These are phyloP conservation scores for Pleurotus eryngii DNA, from an alignment of 768 basidiomycete genomes.

Conservation along the genomic window DNA sequence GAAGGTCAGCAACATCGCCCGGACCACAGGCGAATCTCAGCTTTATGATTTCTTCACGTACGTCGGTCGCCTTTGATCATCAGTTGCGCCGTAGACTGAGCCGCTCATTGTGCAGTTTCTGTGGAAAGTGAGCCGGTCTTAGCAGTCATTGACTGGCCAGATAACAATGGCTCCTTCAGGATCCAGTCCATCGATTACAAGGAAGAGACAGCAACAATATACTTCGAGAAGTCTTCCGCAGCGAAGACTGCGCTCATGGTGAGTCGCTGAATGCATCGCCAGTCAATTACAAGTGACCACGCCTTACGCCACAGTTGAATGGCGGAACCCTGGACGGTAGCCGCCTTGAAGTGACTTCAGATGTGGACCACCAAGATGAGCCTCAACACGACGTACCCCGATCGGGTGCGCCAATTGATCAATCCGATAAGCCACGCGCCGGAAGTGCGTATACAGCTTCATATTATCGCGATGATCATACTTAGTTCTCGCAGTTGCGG, in stretches of 20 bases:
- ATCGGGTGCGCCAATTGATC: slow-evolving; percentile 53
- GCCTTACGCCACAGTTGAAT: slow-evolving; percentile 44
- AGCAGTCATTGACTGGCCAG: not conserved
- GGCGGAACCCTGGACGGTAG: slow-evolving; percentile 76
- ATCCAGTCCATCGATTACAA: slow-evolving; percentile 61
- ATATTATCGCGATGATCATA: not conserved
- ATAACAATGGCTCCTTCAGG: slow-evolving; percentile 30
- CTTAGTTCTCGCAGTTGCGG: slow-evolving; percentile 55
- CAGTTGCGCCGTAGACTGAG: not conserved
- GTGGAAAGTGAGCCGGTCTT: slow-evolving; percentile 64
- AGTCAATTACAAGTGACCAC: not conserved
- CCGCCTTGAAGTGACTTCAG: slow-evolving; percentile 68
- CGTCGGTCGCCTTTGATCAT: slow-evolving; percentile 18
- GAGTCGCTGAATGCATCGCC: slow-evolving; percentile 1
- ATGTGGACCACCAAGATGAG: slow-evolving; percentile 56
- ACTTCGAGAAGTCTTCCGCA: slow-evolving; percentile 81
- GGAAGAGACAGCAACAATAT: slow-evolving; percentile 57
- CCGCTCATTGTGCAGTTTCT: slow-evolving; percentile 55
- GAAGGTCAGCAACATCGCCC: slow-evolving; percentile 71
- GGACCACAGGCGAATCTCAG: slow-evolving; percentile 61
- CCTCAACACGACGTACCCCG: slow-evolving; percentile 8
- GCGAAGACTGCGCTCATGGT: slow-evolving; percentile 88
- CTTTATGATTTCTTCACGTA: slow-evolving; percentile 83
- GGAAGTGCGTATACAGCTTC: slow-evolving; percentile 50
- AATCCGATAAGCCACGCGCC: slow-evolving; percentile 89